These are phyloP conservation scores for Umbellularia californica DNA, from an alignment of 164 flowering plant species.

Conservation along the genomic window DNA sequence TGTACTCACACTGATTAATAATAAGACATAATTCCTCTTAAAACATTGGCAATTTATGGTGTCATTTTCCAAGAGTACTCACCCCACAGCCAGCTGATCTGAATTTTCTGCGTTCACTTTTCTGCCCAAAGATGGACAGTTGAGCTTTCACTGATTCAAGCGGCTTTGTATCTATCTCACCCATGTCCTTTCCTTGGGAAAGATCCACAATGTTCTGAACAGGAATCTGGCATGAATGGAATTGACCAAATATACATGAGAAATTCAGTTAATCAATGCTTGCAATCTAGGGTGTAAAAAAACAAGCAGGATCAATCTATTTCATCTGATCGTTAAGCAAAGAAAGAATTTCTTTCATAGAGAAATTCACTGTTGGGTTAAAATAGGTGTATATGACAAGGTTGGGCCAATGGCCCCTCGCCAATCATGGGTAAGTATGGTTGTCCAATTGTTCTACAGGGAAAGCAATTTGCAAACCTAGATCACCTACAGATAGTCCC, in stretches of 20 bases:
- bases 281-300: too few species aligned
- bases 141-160: slow-evolving; percentile 59
- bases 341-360: too few species aligned
- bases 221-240: background rate
- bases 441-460: too few species aligned
- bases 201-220: background rate
- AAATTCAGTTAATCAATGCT: background rate
- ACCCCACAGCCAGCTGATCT: slow-evolving; percentile 29
- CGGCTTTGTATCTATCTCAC: slow-evolving; percentile 58
- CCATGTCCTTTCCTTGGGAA: slow-evolving; percentile 30
- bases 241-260: background rate
- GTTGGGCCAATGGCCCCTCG: too few species aligned
- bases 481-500: too few species aligned
- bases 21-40: background rate
- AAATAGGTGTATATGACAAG: too few species aligned
- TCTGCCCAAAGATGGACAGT: slow-evolving; percentile 45
- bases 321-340: too few species aligned
- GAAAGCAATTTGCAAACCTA: too few species aligned
- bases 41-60: background rate
- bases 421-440: too few species aligned
- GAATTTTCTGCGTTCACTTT: slow-evolving; percentile 25
- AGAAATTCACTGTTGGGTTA: too few species aligned
- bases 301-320: too few species aligned
- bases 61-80: slow-evolving; percentile 1
- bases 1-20: too few species aligned